Conservation (phyloP, 768 basidiomycete genomes). For the Nevesoporus exiguus region DNA sequence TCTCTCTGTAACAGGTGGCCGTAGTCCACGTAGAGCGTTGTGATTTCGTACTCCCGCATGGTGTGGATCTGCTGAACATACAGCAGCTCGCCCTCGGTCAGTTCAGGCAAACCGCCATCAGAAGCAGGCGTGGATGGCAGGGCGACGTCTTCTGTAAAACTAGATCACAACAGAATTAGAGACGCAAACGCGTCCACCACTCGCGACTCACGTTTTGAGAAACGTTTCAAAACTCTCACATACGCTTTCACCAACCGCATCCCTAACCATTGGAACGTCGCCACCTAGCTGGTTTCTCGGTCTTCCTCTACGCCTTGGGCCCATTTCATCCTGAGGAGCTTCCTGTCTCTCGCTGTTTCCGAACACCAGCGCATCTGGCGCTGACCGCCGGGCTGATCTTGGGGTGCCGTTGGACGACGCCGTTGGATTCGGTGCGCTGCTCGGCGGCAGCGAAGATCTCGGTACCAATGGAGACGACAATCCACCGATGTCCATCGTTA, state of each 20-base stretch:
- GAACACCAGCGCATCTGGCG: constrained; percentile 52
- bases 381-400: constrained; percentile 36
- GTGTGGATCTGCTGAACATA: constrained; percentile 93
- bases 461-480: constrained; percentile 56
- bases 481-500: constrained; percentile 53
- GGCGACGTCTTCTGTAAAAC: constrained; percentile 80
- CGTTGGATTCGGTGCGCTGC: constrained; percentile 42
- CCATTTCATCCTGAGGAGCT: constrained; percentile 34
- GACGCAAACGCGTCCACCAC: neutral
- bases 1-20: constrained; percentile 86
- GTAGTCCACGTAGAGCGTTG: constrained; percentile 96
- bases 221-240: constrained; percentile 90
- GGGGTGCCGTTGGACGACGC: constrained; percentile 36
- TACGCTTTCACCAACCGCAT: constrained; percentile 94
- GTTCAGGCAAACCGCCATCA: constrained; percentile 58
- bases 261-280: constrained; percentile 85
- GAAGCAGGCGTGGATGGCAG: constrained; percentile 79
- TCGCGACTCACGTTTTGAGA: constrained; percentile 71
- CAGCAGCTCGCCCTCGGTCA: constrained; percentile 59
- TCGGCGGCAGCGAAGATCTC: constrained; percentile 51
- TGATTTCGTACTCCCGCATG: constrained; percentile 92
- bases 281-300: constrained; percentile 42
- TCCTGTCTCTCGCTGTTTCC: constrained; percentile 49
- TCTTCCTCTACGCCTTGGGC: constrained; percentile 46
- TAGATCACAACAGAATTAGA: constrained; percentile 30